Evolutionary conservation across 1,284 basidiomycete genomes (phyloP).

Genomic region (Bondarzewia mesenterica): DNA sequence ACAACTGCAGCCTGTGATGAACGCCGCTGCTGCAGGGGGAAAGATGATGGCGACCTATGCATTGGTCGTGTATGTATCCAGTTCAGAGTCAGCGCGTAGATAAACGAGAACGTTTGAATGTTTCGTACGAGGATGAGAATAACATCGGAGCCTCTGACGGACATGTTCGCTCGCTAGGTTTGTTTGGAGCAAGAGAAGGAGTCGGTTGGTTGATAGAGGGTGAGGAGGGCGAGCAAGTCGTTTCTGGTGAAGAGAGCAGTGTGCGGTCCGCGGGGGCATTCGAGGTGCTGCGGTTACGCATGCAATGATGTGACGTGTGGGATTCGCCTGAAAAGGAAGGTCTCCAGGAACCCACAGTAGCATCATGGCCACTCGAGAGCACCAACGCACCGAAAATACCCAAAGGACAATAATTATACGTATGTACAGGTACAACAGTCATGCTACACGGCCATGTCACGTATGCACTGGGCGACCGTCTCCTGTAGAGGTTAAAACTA

Average conservation of each 20-base stretch:
- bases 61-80: too few species aligned
- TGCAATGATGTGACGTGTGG: background rate
- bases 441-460: background rate
- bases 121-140: slow-evolving; percentile 22
- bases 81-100: too few species aligned
- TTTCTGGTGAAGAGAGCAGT: background rate
- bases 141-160: slow-evolving; percentile 16
- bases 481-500: background rate
- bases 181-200: background rate
- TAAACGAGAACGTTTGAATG: too few species aligned
- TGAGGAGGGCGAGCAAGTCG: background rate
- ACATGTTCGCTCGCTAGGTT: slow-evolving; percentile 6
- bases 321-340: background rate
- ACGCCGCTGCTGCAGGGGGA: slow-evolving; percentile 61
- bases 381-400: too few species aligned
- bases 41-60: slow-evolving; percentile 68
- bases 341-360: background rate
- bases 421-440: too few species aligned
- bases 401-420: too few species aligned
- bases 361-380: too few species aligned
- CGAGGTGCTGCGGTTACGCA: background rate
- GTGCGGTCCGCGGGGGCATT: background rate
- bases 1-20: slow-evolving; percentile 73
- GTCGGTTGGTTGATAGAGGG: background rate
- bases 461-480: too few species aligned